Evolutionary conservation across 2,329 filamentous ascomycete genomes (phyloP).

Genomic region (Albophoma yamanashiensis): DNA sequence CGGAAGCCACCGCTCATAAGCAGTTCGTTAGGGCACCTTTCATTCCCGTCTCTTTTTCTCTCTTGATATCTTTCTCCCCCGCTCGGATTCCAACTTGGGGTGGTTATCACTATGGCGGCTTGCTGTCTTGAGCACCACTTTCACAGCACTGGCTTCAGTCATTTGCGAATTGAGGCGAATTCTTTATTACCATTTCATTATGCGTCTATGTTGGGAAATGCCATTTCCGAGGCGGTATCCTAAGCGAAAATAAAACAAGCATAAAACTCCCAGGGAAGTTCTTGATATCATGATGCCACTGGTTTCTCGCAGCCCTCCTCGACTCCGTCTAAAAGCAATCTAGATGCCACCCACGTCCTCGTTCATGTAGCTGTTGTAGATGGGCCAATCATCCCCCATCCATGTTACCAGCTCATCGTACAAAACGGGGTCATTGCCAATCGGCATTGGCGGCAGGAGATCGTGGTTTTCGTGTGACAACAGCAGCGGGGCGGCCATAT

Average conservation of each 20-base stretch:
- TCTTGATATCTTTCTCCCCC: too few species aligned
- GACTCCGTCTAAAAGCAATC: neutral
- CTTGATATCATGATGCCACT: neutral
- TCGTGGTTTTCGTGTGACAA: slow-evolving; percentile 8
- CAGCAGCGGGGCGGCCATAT: slow-evolving; percentile 11
- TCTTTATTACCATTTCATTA: neutral
- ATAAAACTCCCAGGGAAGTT: neutral
- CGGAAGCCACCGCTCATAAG: neutral
- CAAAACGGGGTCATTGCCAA: slow-evolving; percentile 19
- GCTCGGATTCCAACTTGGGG: too few species aligned
- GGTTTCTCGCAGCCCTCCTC: neutral
- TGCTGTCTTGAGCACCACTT: neutral
- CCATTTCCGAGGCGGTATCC: neutral
- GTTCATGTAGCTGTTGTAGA: slow-evolving; percentile 14
- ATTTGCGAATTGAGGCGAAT: neutral
- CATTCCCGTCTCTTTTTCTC: too few species aligned
- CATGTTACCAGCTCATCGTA: slow-evolving; percentile 25
- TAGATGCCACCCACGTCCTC: neutral
- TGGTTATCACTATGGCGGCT: too few species aligned
- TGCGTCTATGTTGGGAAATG: neutral
- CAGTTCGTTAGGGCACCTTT: neutral
- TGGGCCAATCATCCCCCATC: slow-evolving; percentile 25
- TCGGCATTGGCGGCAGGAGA: slow-evolving; percentile 13
- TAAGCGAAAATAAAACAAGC: neutral
- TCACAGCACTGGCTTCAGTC: neutral